Percentiles rank a stretch among this genome's conserved stretches.
Evolutionary conservation across 2,329 filamentous ascomycete species (phyloP).

Genomic region (Epichloe coenophiala): DNA sequence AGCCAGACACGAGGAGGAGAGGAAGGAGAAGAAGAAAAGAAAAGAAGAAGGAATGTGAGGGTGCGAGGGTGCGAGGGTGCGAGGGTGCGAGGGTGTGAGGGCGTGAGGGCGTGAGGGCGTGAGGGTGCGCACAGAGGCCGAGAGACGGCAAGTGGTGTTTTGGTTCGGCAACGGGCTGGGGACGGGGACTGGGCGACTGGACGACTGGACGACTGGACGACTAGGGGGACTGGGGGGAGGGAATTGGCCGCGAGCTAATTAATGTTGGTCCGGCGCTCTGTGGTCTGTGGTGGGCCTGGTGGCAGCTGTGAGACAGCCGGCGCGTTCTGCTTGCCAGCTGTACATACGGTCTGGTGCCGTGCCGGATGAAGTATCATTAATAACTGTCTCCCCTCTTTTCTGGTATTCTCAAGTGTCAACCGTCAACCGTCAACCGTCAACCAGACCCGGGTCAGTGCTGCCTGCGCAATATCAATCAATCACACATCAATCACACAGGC

Average conservation of each 20-base stretch:
- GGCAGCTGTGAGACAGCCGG: not conserved
- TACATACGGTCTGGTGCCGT: too few relatives aligned
- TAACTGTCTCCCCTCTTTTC: too few relatives aligned
- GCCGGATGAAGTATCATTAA: too few relatives aligned
- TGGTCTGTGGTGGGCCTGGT: not conserved
- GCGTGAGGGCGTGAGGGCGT: not conserved
- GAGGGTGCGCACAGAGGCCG: not conserved
- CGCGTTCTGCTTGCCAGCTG: not conserved
- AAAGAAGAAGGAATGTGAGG: not conserved
- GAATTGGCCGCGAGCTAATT: too few relatives aligned
- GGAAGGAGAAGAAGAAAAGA: not conserved
- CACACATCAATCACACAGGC: not conserved
- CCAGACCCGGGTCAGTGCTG: not conserved
- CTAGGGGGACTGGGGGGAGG: too few relatives aligned
- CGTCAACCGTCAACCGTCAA: too few relatives aligned
- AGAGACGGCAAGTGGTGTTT: slow-evolving; percentile 3
- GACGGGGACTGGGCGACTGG: not conserved
- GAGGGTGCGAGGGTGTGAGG: not conserved
- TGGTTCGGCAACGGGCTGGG: not conserved
- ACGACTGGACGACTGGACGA: too few relatives aligned
- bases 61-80: not conserved
- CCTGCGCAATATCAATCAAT: not conserved
- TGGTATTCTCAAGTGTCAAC: too few relatives aligned
- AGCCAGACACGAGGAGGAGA: not conserved
- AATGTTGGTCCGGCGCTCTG: too few relatives aligned